Conservation (phyloP, 2,329 filamentous ascomycete species). For the Epicoccum sorghinum region DNA sequence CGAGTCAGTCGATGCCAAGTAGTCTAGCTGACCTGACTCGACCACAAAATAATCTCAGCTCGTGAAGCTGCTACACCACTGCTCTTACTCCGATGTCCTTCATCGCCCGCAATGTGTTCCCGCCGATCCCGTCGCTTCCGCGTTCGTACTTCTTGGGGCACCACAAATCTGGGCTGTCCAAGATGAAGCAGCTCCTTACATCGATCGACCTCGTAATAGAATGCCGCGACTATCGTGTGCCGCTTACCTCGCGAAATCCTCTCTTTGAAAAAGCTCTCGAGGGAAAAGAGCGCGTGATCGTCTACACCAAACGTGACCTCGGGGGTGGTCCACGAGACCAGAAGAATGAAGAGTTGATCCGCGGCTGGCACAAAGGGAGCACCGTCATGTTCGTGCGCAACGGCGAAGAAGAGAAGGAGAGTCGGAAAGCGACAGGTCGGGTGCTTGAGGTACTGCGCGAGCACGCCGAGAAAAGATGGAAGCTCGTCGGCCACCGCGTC, state of each 20-base stretch:
- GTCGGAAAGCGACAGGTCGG: conserved; percentile 31
- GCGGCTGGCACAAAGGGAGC: conserved; percentile 60
- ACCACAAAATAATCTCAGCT: conserved; percentile 2
- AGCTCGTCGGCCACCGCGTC: conserved; percentile 80
- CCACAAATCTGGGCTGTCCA: conserved; percentile 78
- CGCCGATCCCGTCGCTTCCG: conserved; percentile 74
- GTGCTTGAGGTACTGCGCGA: conserved; percentile 60
- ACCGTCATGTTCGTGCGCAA: conserved; percentile 60
- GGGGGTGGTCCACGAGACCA: conserved; percentile 35
- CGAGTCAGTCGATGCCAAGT: conserved; percentile 17
- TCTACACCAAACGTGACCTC: conserved; percentile 86
- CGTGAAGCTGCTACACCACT: background rate
- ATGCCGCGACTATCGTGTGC: conserved; percentile 91
- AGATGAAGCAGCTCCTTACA: conserved; percentile 81
- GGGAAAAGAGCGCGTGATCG: conserved; percentile 75
- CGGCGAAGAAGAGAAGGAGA: conserved; percentile 28
- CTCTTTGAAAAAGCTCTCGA: conserved; percentile 80
- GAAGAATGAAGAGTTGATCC: conserved; percentile 58
- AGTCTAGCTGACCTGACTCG: background rate
- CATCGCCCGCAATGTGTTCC: conserved; percentile 75
- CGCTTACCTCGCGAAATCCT: conserved; percentile 87
- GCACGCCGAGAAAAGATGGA: conserved; percentile 58
- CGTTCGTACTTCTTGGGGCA: conserved; percentile 95
- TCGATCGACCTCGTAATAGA: conserved; percentile 89
- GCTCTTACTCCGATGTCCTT: conserved; percentile 52